phyloP scores from a whole-genome alignment of 1,139 yeast species.

The Sugiyamaella paludigena region DNA sequence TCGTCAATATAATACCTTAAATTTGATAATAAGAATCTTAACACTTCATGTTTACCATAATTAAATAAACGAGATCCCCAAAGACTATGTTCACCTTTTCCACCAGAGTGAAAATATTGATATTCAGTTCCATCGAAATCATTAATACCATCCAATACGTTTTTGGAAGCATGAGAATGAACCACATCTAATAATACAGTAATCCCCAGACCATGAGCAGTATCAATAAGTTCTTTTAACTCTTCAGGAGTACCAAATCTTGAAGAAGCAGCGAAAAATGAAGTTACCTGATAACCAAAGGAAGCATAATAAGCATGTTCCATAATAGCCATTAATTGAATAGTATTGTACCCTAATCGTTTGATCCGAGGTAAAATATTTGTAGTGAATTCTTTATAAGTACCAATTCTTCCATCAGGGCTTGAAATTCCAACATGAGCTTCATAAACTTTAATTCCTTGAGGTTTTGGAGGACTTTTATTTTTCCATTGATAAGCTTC shows the following conservation, averaged over 20 bases:
- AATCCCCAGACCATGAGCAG: slow-evolving; percentile 86
- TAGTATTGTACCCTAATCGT: slow-evolving; percentile 83
- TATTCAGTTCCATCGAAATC: slow-evolving; percentile 94
- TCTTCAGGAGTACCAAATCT: slow-evolving; percentile 95
- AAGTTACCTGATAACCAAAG: slow-evolving; percentile 93
- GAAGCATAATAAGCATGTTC: slow-evolving; percentile 98
- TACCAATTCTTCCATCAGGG: slow-evolving; percentile 80
- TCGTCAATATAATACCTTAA: slow-evolving; percentile 80
- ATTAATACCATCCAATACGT: slow-evolving; percentile 90
- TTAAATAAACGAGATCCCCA: slow-evolving; percentile 96
- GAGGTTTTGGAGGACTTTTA: slow-evolving; percentile 49
- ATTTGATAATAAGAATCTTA: slow-evolving; percentile 83
- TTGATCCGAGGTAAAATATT: slow-evolving; percentile 81
- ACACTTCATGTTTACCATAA: slow-evolving; percentile 86
- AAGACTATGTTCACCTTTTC: slow-evolving; percentile 79
- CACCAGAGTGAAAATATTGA: slow-evolving; percentile 88
- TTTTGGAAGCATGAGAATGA: slow-evolving; percentile 94
- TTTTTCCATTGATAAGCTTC: slow-evolving; percentile 59
- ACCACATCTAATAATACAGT: slow-evolving; percentile 87
- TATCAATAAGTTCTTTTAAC: slow-evolving; percentile 81
- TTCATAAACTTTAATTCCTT: slow-evolving; percentile 79
- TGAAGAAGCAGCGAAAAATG: slow-evolving; percentile 85
- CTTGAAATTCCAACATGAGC: slow-evolving; percentile 96
- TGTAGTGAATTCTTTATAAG: slow-evolving; percentile 78
- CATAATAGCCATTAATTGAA: slow-evolving; percentile 97